Conservation (phyloP, 169 alveolate species). For the Eimeria zaria region DNA sequence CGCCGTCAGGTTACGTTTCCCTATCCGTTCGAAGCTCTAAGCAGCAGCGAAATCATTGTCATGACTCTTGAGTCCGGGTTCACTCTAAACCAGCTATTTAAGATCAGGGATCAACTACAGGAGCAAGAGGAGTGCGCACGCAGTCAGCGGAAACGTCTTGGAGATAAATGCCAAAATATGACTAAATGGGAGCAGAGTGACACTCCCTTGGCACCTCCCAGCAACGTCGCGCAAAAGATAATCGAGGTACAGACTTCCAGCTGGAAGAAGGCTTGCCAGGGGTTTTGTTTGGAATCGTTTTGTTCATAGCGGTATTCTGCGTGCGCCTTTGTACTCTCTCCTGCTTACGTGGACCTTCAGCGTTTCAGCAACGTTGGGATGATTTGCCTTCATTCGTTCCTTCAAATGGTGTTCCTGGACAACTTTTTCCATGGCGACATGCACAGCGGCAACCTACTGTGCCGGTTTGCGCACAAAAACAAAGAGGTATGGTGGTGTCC, state of each 20-base stretch:
- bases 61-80: constrained; percentile 75
- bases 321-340: neutral
- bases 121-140: neutral
- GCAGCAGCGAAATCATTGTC: constrained; percentile 77
- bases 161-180: neutral
- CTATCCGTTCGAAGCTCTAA: constrained; percentile 57
- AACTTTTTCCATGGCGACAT: constrained; percentile 84
- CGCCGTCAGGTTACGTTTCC: constrained; percentile 78
- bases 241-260: constrained; percentile 32
- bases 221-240: constrained; percentile 31
- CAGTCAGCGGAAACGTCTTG: neutral
- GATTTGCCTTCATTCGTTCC: constrained; percentile 67
- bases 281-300: neutral
- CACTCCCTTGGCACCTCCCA: neutral
- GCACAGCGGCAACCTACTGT: constrained; percentile 83
- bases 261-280: neutral
- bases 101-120: neutral
- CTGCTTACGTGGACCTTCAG: constrained; percentile 22
- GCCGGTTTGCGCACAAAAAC: constrained; percentile 55
- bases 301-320: neutral
- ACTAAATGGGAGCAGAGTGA: neutral
- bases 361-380: constrained; percentile 67
- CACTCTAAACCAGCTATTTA: constrained; percentile 67
- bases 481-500: constrained; percentile 39
- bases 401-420: constrained; percentile 84